Conservation (phyloP, 176 grass and related monocot species). For the Ananas comosus region DNA sequence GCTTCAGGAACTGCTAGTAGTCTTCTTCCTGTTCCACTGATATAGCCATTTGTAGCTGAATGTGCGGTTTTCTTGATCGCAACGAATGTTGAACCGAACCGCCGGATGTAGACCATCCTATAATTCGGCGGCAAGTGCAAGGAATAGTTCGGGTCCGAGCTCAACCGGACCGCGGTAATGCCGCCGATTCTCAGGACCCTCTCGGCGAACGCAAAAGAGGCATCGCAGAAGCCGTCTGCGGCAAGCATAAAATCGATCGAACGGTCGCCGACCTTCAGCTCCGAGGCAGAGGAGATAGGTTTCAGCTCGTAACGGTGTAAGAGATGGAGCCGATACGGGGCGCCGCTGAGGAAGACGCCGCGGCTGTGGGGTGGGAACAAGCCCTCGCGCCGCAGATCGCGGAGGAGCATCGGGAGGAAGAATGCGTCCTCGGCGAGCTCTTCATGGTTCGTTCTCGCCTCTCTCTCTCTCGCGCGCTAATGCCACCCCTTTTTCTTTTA, state of each 20-base stretch:
- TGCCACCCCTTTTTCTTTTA: background rate
- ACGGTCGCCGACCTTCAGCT: slow-evolving; percentile 27
- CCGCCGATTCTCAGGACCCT: slow-evolving; percentile 57
- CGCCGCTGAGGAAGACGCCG: slow-evolving; percentile 39
- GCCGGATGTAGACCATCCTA: slow-evolving; percentile 38
- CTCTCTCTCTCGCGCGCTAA: too few species aligned
- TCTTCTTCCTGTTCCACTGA: background rate
- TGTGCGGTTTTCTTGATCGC: slow-evolving; percentile 45
- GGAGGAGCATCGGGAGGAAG: slow-evolving; percentile 46
- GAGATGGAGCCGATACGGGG: slow-evolving; percentile 15
- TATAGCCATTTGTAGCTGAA: slow-evolving; percentile 7
- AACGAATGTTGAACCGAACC: slow-evolving; percentile 38
- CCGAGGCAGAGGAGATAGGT: slow-evolving; percentile 19
- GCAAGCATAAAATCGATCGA: slow-evolving; percentile 59
- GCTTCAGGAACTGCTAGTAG: slow-evolving; percentile 6
- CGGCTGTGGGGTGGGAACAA: slow-evolving; percentile 24
- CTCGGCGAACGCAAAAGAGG: slow-evolving; percentile 37
- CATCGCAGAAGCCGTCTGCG: slow-evolving; percentile 28
- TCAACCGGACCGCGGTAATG: slow-evolving; percentile 25
- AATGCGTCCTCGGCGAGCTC: slow-evolving; percentile 16
- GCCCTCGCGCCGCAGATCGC: slow-evolving; percentile 50
- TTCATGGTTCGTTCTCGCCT: background rate
- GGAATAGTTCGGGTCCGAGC: slow-evolving; percentile 14
- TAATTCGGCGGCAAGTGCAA: slow-evolving; percentile 55
- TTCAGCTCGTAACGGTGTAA: slow-evolving; percentile 22